Base-by-base conservation (phyloP, 1,139 yeast genomes). In the Saccharomyces pastorianus region DNA sequence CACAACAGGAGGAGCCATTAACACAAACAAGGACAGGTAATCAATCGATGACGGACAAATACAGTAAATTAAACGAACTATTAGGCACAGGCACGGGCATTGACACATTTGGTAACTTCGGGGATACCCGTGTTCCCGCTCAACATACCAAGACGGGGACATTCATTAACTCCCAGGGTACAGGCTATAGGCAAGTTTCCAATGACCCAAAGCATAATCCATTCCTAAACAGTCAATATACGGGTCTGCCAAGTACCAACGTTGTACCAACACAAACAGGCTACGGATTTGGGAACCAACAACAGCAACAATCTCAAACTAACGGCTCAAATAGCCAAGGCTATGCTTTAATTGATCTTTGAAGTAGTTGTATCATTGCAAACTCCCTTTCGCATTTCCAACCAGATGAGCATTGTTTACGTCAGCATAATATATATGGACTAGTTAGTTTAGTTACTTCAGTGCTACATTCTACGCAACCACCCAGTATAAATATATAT, bases 21-120 rank as follows among this genome's bases (percentile, higher is more conserved):
- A 66, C 66, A 13, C 77, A 72, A 57, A 72, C 75, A 2, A 68
- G 74, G 51, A 77, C 82, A 2, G 82, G 82, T 1, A 73, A 74
- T 38, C 76, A 76, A 59, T 70, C 68, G 49, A 73, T 78, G 61
- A 72, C 75, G 53, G 76, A 85, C 67, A 77, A 82, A 71, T 72
- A 80, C 76, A 73, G 90, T 20, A 93, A 88, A 61, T 79, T 91
- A 65, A 90, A 91, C 71, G 79, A 80, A 56, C 75, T 91, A 56
- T 77, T 91, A 61, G 87, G 95, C 11, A 82, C 84, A 54, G 97
- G 96, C 41, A 88, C 96, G 0, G 98, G 97, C 26, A 76, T 90
- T 55, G 99, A 93, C 71, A 91, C 98, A 0, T 93, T 88, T 71
- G 99, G 99, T 71, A 93, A 93, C 70, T 85, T 89, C 4, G 99